Conservation (phyloP, 306 rosid species). For the Luffa aegyptiaca region DNA sequence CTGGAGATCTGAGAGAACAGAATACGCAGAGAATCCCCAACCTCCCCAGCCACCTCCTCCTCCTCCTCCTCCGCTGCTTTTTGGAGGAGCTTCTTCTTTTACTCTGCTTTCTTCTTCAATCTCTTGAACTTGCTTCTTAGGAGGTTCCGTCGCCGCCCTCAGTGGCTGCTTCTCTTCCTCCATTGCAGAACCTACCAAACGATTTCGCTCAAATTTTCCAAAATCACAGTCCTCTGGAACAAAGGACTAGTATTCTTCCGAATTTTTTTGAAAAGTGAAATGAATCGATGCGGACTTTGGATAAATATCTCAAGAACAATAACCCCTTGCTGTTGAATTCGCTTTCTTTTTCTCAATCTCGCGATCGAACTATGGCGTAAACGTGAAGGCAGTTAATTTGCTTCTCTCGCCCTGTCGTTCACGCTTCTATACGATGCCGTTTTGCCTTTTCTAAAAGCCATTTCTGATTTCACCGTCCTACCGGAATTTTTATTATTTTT, state of each 20-base stretch:
- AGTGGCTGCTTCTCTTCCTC: constrained; percentile 47
- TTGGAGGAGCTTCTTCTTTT: constrained; percentile 12
- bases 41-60: constrained; percentile 61
- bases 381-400: constrained; percentile 4
- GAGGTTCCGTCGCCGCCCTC: constrained; percentile 28
- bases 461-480: neutral
- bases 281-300: neutral
- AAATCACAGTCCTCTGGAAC: neutral
- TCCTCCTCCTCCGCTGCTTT: constrained; percentile 14
- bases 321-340: neutral
- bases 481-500: neutral
- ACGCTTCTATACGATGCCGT: neutral
- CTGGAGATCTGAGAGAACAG: constrained; percentile 77
- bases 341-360: neutral
- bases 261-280: neutral
- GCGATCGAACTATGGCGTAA: neutral
- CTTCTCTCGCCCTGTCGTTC: neutral
- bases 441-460: neutral
- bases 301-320: neutral
- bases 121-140: constrained; percentile 12
- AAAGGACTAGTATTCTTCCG: no score
- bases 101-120: constrained; percentile 1
- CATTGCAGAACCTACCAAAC: constrained; percentile 20
- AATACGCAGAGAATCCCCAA: constrained; percentile 70
- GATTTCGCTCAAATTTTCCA: neutral